Evolutionary conservation across 2,329 filamentous ascomycete species (phyloP).

Genomic region (Alternaria arborescens): DNA sequence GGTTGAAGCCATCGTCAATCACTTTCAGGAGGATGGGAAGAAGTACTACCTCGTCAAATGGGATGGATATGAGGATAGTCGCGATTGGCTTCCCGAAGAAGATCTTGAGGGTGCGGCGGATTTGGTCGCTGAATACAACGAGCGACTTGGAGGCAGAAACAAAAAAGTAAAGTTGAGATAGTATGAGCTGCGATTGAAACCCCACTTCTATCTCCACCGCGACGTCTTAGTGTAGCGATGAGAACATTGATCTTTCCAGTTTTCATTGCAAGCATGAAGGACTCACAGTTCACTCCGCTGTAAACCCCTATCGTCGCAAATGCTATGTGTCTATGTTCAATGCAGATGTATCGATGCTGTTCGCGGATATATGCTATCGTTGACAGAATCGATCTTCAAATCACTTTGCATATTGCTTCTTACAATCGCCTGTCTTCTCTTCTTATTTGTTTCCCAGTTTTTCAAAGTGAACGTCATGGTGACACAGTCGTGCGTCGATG

Average conservation of each 20-base stretch:
- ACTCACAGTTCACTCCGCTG: background rate
- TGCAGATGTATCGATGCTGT: background rate
- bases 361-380: background rate
- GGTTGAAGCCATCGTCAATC: conserved; percentile 40
- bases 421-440: background rate
- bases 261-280: background rate
- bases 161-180: conserved; percentile 2
- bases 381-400: background rate
- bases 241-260: background rate
- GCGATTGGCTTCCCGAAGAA: conserved; percentile 43
- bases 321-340: background rate
- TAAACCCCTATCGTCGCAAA: background rate
- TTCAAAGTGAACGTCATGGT: background rate
- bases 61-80: conserved; percentile 42
- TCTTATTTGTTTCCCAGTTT: background rate
- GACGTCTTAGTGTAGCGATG: background rate
- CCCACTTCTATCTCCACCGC: background rate
- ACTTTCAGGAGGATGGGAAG: conserved; percentile 29
- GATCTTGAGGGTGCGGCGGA: conserved; percentile 39
- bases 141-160: conserved; percentile 18
- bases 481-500: no score
- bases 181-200: background rate
- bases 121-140: conserved; percentile 37
- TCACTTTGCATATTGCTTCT: background rate
- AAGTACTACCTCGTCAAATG: conserved; percentile 48